These are phyloP conservation scores for Starmerella etchellsii DNA, from an alignment of 805 yeast species.

Conservation along the genomic window DNA sequence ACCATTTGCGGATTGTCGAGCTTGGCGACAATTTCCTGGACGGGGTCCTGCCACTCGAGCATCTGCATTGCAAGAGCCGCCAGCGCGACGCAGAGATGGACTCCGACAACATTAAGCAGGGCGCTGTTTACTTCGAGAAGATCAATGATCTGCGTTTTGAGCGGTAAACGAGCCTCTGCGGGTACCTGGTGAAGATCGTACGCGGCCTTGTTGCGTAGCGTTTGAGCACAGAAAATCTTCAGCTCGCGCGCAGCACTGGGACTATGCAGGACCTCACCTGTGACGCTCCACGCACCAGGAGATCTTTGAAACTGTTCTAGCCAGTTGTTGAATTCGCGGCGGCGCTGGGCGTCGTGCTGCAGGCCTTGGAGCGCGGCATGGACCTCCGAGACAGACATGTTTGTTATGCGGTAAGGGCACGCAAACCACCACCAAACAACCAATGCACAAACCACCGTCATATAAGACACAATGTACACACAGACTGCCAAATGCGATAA, in stretches of 20 bases:
- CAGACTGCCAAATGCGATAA: no score
- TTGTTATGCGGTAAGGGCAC: background rate
- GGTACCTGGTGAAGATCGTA: slow-evolving; percentile 77
- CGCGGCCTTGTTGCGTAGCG: slow-evolving; percentile 69
- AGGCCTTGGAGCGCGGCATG: slow-evolving; percentile 21
- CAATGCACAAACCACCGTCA: no score
- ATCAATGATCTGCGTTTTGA: slow-evolving; percentile 55
- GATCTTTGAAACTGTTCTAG: slow-evolving; percentile 70
- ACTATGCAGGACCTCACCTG: slow-evolving; percentile 40
- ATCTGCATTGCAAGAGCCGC: slow-evolving; percentile 74
- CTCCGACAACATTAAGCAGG: slow-evolving; percentile 47
- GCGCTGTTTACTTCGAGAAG: slow-evolving; percentile 38
- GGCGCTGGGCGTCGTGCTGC: slow-evolving; percentile 16
- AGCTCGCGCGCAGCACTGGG: slow-evolving; percentile 37
- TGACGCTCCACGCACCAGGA: slow-evolving; percentile 57
- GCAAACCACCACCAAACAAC: no score
- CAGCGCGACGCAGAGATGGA: slow-evolving; percentile 70
- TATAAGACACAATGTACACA: no score
- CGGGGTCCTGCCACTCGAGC: slow-evolving; percentile 56
- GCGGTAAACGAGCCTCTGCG: slow-evolving; percentile 38
- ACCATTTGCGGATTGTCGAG: slow-evolving; percentile 32
- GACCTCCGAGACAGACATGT: slow-evolving; percentile 29
- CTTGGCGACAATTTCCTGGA: slow-evolving; percentile 48
- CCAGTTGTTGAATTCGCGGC: slow-evolving; percentile 37
- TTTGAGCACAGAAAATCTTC: slow-evolving; percentile 80